phyloP scores from a whole-genome alignment of 139 green algal species.

The Pleodorina starrii region DNA sequence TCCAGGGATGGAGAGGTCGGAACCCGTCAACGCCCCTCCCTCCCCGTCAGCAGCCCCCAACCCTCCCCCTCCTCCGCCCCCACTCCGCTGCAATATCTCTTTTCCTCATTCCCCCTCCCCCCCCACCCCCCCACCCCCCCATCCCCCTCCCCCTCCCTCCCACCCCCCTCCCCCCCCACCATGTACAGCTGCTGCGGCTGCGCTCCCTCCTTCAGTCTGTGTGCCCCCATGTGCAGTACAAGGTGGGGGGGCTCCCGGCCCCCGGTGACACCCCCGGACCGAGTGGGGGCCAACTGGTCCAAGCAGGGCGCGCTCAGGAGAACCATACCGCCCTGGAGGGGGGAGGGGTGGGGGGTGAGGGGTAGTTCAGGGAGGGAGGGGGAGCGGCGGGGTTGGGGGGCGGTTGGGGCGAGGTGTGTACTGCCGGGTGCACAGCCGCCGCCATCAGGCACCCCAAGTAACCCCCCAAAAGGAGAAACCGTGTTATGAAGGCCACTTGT shows the following conservation, averaged over 20 bases:
- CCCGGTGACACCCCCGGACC: not conserved
- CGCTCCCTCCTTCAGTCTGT: not conserved
- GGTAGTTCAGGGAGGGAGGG: no score
- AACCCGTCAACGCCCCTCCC: no score
- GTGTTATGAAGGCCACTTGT: no score
- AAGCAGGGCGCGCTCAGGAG: slow-evolving; percentile 1
- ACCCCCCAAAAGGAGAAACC: no score
- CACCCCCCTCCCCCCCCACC: no score
- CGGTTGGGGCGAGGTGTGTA: no score
- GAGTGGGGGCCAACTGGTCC: not conserved
- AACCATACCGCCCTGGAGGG: slow-evolving; percentile 37
- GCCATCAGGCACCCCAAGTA: no score
- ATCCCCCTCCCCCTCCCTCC: no score
- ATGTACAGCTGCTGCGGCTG: slow-evolving; percentile 5
- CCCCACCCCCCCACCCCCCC: not conserved
- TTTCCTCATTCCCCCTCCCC: not conserved
- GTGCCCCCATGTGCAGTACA: slow-evolving; percentile 35
- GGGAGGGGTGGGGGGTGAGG: not conserved
- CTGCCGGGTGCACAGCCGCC: no score
- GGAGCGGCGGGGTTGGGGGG: no score
- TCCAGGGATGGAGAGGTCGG: no score
- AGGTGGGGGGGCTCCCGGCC: not conserved
- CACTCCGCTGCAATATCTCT: not conserved
- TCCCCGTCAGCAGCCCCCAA: no score
- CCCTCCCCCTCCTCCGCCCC: not conserved